phyloP scores from a whole-genome alignment of 495 filamentous ascomycete genomes.

The Astrothelium subdiscretum region DNA sequence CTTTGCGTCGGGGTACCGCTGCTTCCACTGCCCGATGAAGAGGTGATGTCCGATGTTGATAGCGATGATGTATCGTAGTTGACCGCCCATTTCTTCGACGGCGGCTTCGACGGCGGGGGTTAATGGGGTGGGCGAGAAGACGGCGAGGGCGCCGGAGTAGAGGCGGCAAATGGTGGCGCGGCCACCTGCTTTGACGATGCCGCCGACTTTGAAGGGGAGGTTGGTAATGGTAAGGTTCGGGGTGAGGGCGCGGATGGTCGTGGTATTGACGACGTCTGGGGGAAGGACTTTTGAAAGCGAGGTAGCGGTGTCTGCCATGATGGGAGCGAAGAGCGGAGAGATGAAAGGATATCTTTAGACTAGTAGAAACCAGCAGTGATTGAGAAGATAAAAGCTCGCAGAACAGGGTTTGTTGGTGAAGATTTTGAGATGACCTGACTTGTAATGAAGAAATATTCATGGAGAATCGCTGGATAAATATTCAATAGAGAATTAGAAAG shows the following conservation, averaged over 20 bases:
- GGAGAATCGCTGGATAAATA: too few species aligned
- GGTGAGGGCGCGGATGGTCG: background rate
- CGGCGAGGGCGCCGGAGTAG: background rate
- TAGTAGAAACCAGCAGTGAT: background rate
- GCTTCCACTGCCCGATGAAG: background rate
- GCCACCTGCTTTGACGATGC: background rate
- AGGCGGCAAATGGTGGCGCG: background rate
- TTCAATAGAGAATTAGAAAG: too few species aligned
- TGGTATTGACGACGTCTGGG: background rate
- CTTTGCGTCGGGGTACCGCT: background rate
- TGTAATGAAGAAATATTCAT: too few species aligned
- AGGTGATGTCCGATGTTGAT: background rate
- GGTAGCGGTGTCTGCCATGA: background rate
- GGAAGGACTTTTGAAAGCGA: background rate
- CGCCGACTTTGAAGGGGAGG: background rate
- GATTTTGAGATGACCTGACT: too few species aligned
- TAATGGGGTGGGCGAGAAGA: too few species aligned
- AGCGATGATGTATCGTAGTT: background rate
- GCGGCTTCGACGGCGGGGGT: too few species aligned
- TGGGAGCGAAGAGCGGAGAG: background rate
- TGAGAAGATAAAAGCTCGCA: too few species aligned
- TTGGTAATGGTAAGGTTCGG: background rate
- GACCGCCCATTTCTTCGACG: too few species aligned
- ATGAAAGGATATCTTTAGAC: background rate
- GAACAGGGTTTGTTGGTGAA: too few species aligned